These are phyloP conservation scores for Solanum sparsipilum DNA, from an alignment of 257 asterid species.

Conservation along the genomic window DNA sequence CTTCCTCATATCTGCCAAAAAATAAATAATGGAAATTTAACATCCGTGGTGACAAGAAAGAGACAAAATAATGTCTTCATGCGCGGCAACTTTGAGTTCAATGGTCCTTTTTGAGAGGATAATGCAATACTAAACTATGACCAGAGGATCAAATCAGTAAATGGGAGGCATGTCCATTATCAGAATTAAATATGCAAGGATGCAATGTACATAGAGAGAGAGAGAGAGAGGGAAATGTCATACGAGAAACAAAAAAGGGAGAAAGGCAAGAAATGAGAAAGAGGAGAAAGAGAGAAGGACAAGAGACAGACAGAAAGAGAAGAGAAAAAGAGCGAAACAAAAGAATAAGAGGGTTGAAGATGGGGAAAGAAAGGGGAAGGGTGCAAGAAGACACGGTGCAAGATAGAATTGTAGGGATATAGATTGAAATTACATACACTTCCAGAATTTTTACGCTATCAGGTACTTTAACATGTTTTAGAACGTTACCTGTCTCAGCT, in stretches of 20 bases:
- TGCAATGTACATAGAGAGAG: neutral
- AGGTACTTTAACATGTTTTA: neutral
- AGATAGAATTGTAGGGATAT: neutral
- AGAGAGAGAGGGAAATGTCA: neutral
- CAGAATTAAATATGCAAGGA: neutral
- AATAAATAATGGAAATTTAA: slow-evolving; percentile 1
- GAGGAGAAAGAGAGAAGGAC: neutral
- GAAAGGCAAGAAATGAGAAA: neutral
- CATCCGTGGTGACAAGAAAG: slow-evolving; percentile 1
- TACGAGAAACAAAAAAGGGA: neutral
- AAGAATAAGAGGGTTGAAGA: neutral
- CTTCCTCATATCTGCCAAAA: slow-evolving; percentile 64
- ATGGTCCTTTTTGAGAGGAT: neutral
- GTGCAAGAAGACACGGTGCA: neutral
- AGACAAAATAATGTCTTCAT: neutral
- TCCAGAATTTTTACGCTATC: neutral
- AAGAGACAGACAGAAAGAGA: neutral
- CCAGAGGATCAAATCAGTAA: neutral
- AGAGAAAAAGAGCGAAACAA: neutral
- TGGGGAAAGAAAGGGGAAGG: neutral
- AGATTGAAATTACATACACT: neutral
- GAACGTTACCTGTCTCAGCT: neutral
- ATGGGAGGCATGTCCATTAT: neutral
- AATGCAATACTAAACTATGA: neutral
- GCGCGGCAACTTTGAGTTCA: neutral